Percentiles rank a stretch among this genome's conserved stretches.
Evolutionary conservation across 2,329 filamentous ascomycete species (phyloP).

Genomic region (Colletotrichum lentis): DNA sequence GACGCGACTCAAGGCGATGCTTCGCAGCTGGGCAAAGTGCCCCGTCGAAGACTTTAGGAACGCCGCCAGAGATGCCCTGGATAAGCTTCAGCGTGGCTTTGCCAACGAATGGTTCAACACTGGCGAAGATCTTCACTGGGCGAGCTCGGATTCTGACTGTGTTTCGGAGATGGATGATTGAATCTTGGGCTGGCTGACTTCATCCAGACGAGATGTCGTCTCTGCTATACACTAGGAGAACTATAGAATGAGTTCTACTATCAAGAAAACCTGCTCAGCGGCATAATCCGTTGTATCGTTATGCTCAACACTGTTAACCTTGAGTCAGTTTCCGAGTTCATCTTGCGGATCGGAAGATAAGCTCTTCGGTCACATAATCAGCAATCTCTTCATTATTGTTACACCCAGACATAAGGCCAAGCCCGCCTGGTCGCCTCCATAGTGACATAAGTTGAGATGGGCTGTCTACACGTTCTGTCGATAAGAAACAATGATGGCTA

Average conservation of each 20-base stretch:
- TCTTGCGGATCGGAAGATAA: background rate
- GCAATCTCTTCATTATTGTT: background rate
- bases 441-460: conserved; percentile 32
- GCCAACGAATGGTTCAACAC: background rate
- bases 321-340: background rate
- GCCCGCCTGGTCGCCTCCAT: background rate
- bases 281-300: background rate
- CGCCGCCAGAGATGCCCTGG: background rate
- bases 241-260: background rate
- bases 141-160: background rate
- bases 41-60: conserved; percentile 16
- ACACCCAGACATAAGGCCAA: background rate
- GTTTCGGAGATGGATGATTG: too few relatives aligned
- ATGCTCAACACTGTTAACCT: background rate
- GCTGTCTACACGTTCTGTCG: conserved; percentile 24
- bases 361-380: background rate
- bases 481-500: conserved; percentile 44
- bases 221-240: background rate
- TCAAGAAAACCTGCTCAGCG: background rate
- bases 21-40: conserved; percentile 4
- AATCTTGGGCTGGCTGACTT: too few relatives aligned
- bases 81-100: background rate
- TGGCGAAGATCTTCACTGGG: background rate
- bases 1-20: conserved; percentile 1
- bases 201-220: background rate